A percentile compares a stretch with the other conserved stretches of the same genome.
Conservation (phyloP, 495 filamentous ascomycete genomes). For the Trichodelitschia bisporula region DNA sequence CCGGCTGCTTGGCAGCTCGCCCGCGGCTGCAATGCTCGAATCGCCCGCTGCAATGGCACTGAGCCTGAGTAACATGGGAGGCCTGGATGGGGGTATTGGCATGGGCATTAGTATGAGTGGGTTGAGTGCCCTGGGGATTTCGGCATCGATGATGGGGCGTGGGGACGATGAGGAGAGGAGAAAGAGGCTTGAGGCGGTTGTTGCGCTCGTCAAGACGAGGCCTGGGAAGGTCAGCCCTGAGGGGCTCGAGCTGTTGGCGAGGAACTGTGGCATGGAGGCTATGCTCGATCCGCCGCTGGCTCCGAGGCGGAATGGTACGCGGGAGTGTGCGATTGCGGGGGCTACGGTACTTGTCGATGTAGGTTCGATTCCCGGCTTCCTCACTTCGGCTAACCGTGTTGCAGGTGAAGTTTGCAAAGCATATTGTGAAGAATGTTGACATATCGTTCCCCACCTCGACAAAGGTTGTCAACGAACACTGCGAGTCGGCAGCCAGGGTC, state of each 20-base stretch:
- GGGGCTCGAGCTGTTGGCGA: conserved; percentile 52
- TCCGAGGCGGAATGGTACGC: conserved; percentile 51
- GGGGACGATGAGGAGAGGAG: conserved; percentile 31
- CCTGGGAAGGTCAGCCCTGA: conserved; percentile 42
- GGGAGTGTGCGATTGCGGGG: conserved; percentile 35
- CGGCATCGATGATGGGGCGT: conserved; percentile 8
- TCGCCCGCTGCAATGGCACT: conserved; percentile 6
- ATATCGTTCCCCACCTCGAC: conserved; percentile 10
- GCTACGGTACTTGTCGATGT: conserved; percentile 31
- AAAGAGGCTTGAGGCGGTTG: conserved; percentile 26
- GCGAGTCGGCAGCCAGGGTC: conserved; percentile 24
- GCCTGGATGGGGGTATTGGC: conserved; percentile 8
- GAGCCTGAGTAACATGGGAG: conserved; percentile 4
- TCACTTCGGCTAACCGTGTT: conserved; percentile 20
- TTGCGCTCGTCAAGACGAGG: conserved; percentile 19
- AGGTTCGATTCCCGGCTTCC: conserved; percentile 9
- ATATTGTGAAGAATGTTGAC: conserved; percentile 12
- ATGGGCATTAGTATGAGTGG: conserved; percentile 14
- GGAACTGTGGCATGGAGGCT: conserved; percentile 48
- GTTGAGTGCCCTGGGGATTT: conserved; percentile 8
- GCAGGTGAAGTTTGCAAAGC: conserved; percentile 13
- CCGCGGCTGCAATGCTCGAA: conserved; percentile 11
- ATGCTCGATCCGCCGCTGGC: conserved; percentile 33
- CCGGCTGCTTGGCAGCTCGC: conserved; percentile 6
- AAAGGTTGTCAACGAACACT: conserved; percentile 14